Conservation (phyloP, 352 stramenopile species). For the Globisporangium nodosum region DNA sequence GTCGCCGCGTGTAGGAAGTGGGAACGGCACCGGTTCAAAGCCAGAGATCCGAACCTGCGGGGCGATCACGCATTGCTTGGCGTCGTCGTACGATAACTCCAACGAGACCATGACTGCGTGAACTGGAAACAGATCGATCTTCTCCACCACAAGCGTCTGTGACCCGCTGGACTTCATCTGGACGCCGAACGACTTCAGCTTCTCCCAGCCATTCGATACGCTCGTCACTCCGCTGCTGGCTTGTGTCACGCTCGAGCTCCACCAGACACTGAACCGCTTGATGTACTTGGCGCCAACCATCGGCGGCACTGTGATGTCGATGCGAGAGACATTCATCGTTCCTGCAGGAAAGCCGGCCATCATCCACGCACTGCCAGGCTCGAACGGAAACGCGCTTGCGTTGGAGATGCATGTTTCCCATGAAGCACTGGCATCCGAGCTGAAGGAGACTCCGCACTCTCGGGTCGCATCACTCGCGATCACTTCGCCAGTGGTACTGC, state of each 20-base stretch:
- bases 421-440: not conserved
- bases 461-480: slow-evolving; percentile 6
- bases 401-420: slow-evolving; percentile 46
- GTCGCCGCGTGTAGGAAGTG: slow-evolving; percentile 40
- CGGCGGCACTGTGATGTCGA: slow-evolving; percentile 31
- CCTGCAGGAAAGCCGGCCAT: slow-evolving; percentile 37
- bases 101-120: slow-evolving; percentile 33
- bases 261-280: slow-evolving; percentile 42
- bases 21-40: slow-evolving; percentile 38
- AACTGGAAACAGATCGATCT: slow-evolving; percentile 21
- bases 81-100: slow-evolving; percentile 53
- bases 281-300: slow-evolving; percentile 45
- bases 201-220: slow-evolving; percentile 30
- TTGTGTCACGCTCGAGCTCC: slow-evolving; percentile 20
- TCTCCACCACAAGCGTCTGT: slow-evolving; percentile 25
- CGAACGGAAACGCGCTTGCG: slow-evolving; percentile 18
- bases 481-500: slow-evolving; percentile 20
- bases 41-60: slow-evolving; percentile 28
- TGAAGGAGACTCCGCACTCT: slow-evolving; percentile 17
- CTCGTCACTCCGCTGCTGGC: slow-evolving; percentile 7
- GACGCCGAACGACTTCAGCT: slow-evolving; percentile 27
- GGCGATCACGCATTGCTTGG: slow-evolving; percentile 29
- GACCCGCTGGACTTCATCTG: slow-evolving; percentile 38
- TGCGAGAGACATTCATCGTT: slow-evolving; percentile 26
- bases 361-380: slow-evolving; percentile 45